Conservation (phyloP, 305 asterid genomes). For the Galium porrigens region DNA sequence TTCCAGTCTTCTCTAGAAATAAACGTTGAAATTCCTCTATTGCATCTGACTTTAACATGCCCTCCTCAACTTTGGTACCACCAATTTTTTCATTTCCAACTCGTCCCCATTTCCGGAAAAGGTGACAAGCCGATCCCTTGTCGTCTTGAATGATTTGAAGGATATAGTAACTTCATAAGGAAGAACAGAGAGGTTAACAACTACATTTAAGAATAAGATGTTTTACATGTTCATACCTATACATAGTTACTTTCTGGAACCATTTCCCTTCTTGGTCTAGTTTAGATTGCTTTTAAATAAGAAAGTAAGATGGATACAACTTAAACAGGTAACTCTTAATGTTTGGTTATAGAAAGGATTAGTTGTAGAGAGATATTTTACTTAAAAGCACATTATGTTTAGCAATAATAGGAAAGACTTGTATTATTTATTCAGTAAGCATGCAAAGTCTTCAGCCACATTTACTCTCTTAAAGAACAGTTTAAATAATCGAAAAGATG, state of each 20-base stretch:
- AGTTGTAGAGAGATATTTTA: neutral
- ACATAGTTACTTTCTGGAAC: neutral
- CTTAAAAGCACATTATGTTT: neutral
- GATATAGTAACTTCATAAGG: slow-evolving; percentile 58
- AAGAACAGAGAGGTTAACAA: slow-evolving; percentile 8
- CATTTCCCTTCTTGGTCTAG: neutral
- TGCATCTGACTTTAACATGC: slow-evolving; percentile 50
- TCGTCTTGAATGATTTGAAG: slow-evolving; percentile 94
- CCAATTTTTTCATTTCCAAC: slow-evolving; percentile 89
- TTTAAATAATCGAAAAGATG: neutral
- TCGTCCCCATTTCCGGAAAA: slow-evolving; percentile 97
- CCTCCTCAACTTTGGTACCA: slow-evolving; percentile 49
- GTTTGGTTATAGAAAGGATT: neutral
- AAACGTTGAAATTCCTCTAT: slow-evolving; percentile 63
- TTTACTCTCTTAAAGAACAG: neutral
- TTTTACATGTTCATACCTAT: neutral
- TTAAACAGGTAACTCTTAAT: neutral
- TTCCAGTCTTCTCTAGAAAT: slow-evolving; percentile 85
- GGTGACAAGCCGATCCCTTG: slow-evolving; percentile 65
- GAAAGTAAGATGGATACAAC: neutral
- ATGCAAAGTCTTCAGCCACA: slow-evolving; percentile 1
- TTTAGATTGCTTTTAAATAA: neutral
- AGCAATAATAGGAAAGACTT: neutral
- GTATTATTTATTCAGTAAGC: neutral
- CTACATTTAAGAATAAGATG: slow-evolving; percentile 4